Evolutionary conservation across 2,329 filamentous ascomycete species (phyloP), one percentile per base, ranked within the genome.

Genomic region (Acarospora socialis): DNA sequence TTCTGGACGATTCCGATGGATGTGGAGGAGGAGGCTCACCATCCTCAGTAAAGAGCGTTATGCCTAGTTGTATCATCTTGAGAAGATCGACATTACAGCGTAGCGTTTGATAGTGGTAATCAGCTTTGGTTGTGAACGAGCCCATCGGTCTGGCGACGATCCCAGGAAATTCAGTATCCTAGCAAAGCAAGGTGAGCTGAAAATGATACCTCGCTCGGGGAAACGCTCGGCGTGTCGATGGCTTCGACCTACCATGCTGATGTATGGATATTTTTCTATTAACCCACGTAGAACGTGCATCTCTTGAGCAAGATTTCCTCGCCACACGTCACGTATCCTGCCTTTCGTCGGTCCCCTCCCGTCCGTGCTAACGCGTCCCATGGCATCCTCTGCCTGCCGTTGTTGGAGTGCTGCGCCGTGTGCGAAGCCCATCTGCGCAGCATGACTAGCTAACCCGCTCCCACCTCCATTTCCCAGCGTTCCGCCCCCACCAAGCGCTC

Each of bases 161-260:
- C 35, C 90, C 90, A n/a, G 90, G 90, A 47, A 98, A 98, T 53
- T 95, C 87, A 15, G 90, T 94, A 53, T 98, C 90, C 86, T 93
- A 51, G 31, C 36, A 30, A 17, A 26, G 16, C 13, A 32, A 30
- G n/a, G 35, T 33, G 23, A 7, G 28, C 27, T 19, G 23, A 37
- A 26, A 46, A 46, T 41, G 40, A 48, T 35, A 29, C 30, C 14
- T 22, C 12, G 19, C 20, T 24, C 29, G 42, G 41, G 43, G 35
- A 32, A 17, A 32, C 40, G 28, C 25, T 22, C 31, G 22, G 14
- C 31, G 23, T 23, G n/a, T n/a, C n/a, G n/a, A n/a, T n/a, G n/a
- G n/a, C n/a, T 35, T 33, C 32, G 24, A 52, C 78, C 64, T 63
- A 93, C 86, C 90, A 98, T 95, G 46, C 86, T 87, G 57, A 98